Base-by-base conservation (phyloP, 139 green algal genomes). In the Marvania coccoides region DNA sequence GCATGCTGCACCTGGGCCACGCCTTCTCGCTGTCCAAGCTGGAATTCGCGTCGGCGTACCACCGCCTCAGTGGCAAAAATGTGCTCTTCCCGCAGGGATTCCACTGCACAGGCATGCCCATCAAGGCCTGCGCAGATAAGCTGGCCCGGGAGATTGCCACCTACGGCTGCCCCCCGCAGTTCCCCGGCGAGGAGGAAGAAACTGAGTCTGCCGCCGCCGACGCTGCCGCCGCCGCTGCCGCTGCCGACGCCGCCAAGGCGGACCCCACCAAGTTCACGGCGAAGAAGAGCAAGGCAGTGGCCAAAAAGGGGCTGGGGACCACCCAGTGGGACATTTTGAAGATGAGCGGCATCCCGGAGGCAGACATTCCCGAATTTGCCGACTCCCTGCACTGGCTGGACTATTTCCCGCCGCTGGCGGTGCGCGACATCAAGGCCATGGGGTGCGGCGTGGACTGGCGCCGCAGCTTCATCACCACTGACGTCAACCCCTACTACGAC, bases 81-180 rank as follows among this genome's bases (percentile, higher is more conserved):
- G 88, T 96, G 34, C 86, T 99, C 4, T 98, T 98, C 62, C 87
- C 91, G 14, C 94, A 98, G 72, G 95, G 76, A 4, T 99, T 98
- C 72, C 95, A 99, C 78, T 97, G 90, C 83, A 99, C 95, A 3
- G 95, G 95, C 74, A 99, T 99, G 95, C 95, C 95, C 45, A 99
- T 99, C 85, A 99, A 99, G 87, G 88, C 90, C 0, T 95, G 87
- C 71, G 89, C 90, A 15, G 90, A 95, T 74, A 93, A 95, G 79
- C 83, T 99, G 59, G 71, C 83, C n/a, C 67, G 81, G 2, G 94
- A 99, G 72, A 78, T 98, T 13, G 42, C 35, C 8, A 73, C 69
- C 34, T 98, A 93, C 59, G 94, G 94, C 67, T 81, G 70, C 70
- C 93, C 94, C 1, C 93, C 94, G 5, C 38, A 80, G 38, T 96